Evolutionary conservation across 352 stramenopile species (phyloP).

Genomic region (Phytophthora cactorum): DNA sequence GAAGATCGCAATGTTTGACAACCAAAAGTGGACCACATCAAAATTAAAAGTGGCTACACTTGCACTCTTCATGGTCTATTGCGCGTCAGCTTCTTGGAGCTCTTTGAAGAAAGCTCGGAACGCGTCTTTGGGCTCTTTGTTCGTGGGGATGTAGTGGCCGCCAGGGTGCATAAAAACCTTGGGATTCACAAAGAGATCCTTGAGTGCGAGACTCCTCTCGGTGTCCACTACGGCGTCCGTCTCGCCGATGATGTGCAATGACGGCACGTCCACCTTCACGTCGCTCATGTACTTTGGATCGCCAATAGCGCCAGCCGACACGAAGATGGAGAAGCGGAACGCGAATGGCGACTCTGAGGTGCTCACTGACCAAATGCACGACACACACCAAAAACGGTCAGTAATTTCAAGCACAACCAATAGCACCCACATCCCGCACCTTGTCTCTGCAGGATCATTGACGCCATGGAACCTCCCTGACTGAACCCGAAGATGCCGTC

Average conservation of each 20-base stretch:
- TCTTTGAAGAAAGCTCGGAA: constrained; percentile 76
- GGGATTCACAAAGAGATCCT: constrained; percentile 58
- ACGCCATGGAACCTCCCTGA: constrained; percentile 78
- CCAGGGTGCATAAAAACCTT: constrained; percentile 67
- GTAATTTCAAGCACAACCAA: background rate
- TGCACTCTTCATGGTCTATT: background rate
- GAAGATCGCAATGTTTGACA: constrained; percentile 36
- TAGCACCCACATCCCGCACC: constrained; percentile 27
- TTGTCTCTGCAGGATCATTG: constrained; percentile 73
- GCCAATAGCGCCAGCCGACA: constrained; percentile 54
- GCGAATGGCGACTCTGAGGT: constrained; percentile 48
- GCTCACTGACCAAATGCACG: constrained; percentile 38
- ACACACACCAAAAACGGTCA: background rate
- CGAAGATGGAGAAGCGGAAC: constrained; percentile 82
- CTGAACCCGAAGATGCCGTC: constrained; percentile 89
- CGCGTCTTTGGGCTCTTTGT: constrained; percentile 82
- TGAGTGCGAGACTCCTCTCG: constrained; percentile 62
- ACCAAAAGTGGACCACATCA: constrained; percentile 29
- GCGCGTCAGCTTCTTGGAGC: constrained; percentile 31
- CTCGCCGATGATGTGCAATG: constrained; percentile 83
- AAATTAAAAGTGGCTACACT: constrained; percentile 8
- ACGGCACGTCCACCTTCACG: constrained; percentile 63
- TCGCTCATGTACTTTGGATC: constrained; percentile 53
- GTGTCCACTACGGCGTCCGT: constrained; percentile 75
- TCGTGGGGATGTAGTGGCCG: constrained; percentile 88